Conservation (phyloP, 83 land plant species). For the Diphasiastrum complanatum region DNA sequence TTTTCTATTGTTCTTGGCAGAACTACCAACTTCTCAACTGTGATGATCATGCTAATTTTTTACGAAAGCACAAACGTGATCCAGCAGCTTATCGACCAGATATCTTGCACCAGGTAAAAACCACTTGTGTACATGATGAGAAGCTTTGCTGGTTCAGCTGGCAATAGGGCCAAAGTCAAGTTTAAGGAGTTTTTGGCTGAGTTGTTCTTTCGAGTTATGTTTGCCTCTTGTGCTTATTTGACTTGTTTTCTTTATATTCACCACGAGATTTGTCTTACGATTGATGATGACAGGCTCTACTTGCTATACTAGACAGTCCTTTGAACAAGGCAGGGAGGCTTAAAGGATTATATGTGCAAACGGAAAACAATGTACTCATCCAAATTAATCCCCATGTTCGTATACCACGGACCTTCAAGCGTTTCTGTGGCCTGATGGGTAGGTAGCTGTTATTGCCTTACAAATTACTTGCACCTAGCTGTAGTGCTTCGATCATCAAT, state of each 20-base stretch:
- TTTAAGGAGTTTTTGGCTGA: not conserved
- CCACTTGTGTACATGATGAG: not conserved
- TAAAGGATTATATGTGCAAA: slow-evolving; percentile 66
- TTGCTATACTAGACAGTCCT: slow-evolving; percentile 81
- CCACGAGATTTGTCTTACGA: not conserved
- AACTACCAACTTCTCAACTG: slow-evolving; percentile 70
- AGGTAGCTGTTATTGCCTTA: slow-evolving; percentile 29
- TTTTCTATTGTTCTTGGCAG: too few species aligned
- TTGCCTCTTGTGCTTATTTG: not conserved
- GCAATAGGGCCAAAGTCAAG: not conserved
- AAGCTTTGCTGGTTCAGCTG: not conserved
- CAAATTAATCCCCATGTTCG: slow-evolving; percentile 88
- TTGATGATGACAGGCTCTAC: slow-evolving; percentile 55
- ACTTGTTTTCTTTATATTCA: too few species aligned
- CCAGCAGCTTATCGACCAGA: slow-evolving; percentile 85
- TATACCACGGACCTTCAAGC: slow-evolving; percentile 79
- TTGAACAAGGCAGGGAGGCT: slow-evolving; percentile 77
- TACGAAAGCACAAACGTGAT: slow-evolving; percentile 61
- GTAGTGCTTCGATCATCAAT: not conserved
- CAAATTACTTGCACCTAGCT: not conserved
- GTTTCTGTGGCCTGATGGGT: slow-evolving; percentile 91
- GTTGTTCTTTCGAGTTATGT: slow-evolving; percentile 21
- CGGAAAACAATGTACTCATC: slow-evolving; percentile 71
- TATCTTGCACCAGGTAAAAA: slow-evolving; percentile 38
- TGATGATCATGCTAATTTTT: slow-evolving; percentile 75